Percentiles rank a stretch among this genome's conserved stretches.
Conservation (phyloP, 176 grass and related monocot species). For the Carex kokanica region DNA sequence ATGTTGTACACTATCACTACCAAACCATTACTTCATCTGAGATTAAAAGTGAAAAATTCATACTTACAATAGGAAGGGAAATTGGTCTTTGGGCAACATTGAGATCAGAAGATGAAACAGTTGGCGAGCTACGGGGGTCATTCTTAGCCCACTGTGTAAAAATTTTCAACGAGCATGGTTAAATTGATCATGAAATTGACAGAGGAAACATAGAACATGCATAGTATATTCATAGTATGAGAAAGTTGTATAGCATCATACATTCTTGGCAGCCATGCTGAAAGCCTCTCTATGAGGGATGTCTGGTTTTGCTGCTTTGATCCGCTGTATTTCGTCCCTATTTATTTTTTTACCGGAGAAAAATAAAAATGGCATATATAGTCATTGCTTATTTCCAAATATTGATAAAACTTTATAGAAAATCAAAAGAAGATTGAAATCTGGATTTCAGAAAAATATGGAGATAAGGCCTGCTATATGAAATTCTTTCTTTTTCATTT, state of each 20-base stretch:
- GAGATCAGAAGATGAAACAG: conserved; percentile 23
- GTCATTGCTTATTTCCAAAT: background rate
- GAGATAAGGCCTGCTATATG: background rate
- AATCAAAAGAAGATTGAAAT: background rate
- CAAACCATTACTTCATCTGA: background rate
- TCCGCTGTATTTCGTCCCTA: conserved; percentile 99
- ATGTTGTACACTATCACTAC: background rate
- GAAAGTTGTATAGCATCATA: conserved; percentile 28
- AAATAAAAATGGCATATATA: background rate
- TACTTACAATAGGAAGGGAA: conserved; percentile 42
- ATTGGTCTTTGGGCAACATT: conserved; percentile 35
- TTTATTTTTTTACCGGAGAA: background rate
- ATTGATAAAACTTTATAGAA: background rate
- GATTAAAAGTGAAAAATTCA: conserved; percentile 1
- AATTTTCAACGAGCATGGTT: background rate
- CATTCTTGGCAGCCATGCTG: conserved; percentile 99
- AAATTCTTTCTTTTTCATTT: background rate
- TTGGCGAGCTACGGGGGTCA: conserved; percentile 59
- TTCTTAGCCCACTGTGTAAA: conserved; percentile 74
- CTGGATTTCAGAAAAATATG: background rate
- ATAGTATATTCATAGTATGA: background rate
- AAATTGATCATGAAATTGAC: background rate
- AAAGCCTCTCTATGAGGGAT: conserved; percentile 98
- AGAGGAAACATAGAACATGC: background rate
- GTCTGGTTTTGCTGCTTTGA: conserved; percentile 89